These are phyloP conservation scores for Aspergillus latus DNA, from an alignment of 2,329 filamentous ascomycete species.

Conservation along the genomic window DNA sequence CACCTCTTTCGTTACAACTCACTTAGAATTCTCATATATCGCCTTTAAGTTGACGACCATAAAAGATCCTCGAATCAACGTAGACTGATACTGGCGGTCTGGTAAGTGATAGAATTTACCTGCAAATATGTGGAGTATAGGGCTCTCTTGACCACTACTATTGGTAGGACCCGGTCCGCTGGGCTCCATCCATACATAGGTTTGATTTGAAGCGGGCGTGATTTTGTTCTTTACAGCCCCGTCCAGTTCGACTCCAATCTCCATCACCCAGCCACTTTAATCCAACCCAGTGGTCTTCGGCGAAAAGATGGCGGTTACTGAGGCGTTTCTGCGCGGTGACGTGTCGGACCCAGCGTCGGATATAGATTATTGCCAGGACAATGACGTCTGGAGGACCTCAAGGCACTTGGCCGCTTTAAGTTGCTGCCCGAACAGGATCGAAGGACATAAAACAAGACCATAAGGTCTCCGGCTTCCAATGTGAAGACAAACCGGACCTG, in stretches of 20 bases:
- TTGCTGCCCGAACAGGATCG: constrained; percentile 5
- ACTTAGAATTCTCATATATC: too few relatives aligned
- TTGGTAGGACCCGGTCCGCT: neutral
- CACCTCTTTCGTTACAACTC: too few relatives aligned
- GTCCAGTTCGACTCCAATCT: neutral
- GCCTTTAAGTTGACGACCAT: neutral
- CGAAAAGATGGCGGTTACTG: constrained; percentile 1
- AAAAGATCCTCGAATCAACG: neutral
- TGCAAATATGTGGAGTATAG: neutral
- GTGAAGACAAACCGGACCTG: neutral
- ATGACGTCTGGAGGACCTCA: constrained; percentile 3
- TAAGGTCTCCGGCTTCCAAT: neutral
- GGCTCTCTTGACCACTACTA: neutral
- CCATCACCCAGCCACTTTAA: neutral
- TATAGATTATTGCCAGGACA: neutral
- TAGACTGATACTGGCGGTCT: neutral
- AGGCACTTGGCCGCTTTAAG: neutral
- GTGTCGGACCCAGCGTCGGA: constrained; percentile 8
- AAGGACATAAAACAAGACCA: neutral
- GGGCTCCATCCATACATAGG: neutral
- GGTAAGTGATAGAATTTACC: neutral
- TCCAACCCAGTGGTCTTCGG: neutral
- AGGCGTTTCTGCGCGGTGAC: neutral
- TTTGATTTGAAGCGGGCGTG: neutral
- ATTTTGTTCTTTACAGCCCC: neutral